Evolutionary conservation across 257 asterid genomes (phyloP).

Genomic region (Linaria vulgaris): DNA sequence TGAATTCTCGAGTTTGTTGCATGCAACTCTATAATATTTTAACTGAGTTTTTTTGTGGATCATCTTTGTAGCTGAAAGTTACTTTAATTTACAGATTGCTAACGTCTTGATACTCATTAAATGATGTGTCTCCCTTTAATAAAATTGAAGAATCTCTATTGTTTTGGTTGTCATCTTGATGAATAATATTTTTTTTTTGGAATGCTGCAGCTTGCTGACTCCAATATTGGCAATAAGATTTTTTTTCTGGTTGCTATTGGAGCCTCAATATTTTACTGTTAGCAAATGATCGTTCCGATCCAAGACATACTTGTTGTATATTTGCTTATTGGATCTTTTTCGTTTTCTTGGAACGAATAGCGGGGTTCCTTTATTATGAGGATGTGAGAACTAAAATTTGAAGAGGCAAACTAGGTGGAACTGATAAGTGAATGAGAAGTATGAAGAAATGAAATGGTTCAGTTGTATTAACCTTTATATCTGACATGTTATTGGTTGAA

Average conservation of each 20-base stretch:
- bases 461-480: neutral
- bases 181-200: too few species aligned
- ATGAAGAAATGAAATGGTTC: neutral
- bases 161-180: too few species aligned
- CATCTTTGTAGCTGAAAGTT: neutral
- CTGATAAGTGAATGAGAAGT: neutral
- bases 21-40: neutral
- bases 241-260: too few species aligned
- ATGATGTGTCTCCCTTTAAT: too few species aligned
- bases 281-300: neutral
- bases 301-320: neutral
- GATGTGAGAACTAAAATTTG: neutral
- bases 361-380: neutral
- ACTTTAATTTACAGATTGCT: neutral
- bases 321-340: neutral
- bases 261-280: too few species aligned
- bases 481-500: neutral
- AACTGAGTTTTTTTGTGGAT: neutral
- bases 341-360: too few species aligned
- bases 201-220: too few species aligned
- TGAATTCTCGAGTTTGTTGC: neutral
- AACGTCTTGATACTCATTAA: too few species aligned
- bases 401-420: conserved; percentile 1
- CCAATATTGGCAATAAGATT: neutral
- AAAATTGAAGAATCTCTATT: too few species aligned